Base-by-base conservation (phyloP, 2,329 filamentous ascomycete species). In the Cladosporium sp. region DNA sequence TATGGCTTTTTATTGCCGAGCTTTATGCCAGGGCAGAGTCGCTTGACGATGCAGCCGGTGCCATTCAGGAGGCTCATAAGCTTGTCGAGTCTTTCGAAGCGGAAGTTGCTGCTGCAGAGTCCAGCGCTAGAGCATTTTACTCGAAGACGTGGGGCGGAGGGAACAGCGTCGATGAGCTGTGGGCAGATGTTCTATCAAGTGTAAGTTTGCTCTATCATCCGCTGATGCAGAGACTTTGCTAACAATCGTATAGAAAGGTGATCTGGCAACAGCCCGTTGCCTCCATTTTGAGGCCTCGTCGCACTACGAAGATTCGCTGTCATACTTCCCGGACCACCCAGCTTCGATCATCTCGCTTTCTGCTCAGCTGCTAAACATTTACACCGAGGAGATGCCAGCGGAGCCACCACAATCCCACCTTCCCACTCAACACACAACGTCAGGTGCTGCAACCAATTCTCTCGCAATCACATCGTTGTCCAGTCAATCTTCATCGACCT, bases 1-100 rank as follows among this genome's bases (percentile, higher is more conserved):
- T 97, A 34, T 99, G 95, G 95, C 83, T 97, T 10, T 90, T 95
- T 75, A 92, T 97, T 67, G 90, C 92, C 2, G 90, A 90, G 0
- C 89, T 98, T 69, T 99, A 98, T 75, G 87, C 92, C 30, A 87
- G 92, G 62, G 92, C 94, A 8, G 86, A 86, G 10, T 88, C 96
- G 81, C 87, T 88, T 64, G 89, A 93, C 23, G 94, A 98, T 75
- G 88, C 91, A 14, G 87, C 86, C 70, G 91, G 89, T 61, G 92
- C 94, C 7, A 86, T 93, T 30, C 84, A 88, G 13, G 95, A 98
- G 81, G 95, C 94, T 1, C 84, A 88, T 66, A 91, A 91, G 74
- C 84, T 97, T 39, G 88, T 92, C 1, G 84, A 89, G 69, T 81
- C 79, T 0, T 83, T 97, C 13, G 92, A 97, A 77, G 77, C 81